Conservation (phyloP, 2,329 filamentous ascomycete genomes). For the Fusarium sp. region DNA sequence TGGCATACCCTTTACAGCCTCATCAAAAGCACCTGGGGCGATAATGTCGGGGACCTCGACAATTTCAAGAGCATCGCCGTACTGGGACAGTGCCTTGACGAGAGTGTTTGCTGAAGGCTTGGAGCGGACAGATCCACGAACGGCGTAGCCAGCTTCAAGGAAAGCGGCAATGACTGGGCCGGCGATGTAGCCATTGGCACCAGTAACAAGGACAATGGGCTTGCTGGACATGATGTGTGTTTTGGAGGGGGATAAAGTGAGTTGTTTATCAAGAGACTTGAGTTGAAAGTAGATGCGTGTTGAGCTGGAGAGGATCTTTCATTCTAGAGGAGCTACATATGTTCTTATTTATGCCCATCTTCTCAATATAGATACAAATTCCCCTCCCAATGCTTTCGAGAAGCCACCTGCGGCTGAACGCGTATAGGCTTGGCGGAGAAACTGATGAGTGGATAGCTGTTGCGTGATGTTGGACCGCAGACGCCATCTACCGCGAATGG, state of each 20-base stretch:
- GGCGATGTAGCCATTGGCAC: slow-evolving; percentile 56
- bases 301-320: not conserved
- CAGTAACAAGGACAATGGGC: slow-evolving; percentile 50
- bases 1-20: slow-evolving; percentile 47
- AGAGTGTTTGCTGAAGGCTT: slow-evolving; percentile 35
- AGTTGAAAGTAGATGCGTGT: not conserved
- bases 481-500: not conserved
- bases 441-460: not conserved
- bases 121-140: slow-evolving; percentile 54
- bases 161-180: slow-evolving; percentile 51
- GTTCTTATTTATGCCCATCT: not conserved
- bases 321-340: not conserved
- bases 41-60: slow-evolving; percentile 51
- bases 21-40: slow-evolving; percentile 49
- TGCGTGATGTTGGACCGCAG: slow-evolving; percentile 6
- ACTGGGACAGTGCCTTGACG: slow-evolving; percentile 31
- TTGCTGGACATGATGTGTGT: slow-evolving; percentile 34
- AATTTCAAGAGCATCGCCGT: slow-evolving; percentile 38
- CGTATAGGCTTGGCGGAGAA: not conserved
- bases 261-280: not conserved
- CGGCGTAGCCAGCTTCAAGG: slow-evolving; percentile 51
- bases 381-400: not conserved
- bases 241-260: not conserved
- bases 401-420: not conserved
- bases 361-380: not conserved